These are phyloP conservation scores for Protoeuglena noctilucae DNA, from an alignment of 139 green algal genomes.

Conservation along the genomic window DNA sequence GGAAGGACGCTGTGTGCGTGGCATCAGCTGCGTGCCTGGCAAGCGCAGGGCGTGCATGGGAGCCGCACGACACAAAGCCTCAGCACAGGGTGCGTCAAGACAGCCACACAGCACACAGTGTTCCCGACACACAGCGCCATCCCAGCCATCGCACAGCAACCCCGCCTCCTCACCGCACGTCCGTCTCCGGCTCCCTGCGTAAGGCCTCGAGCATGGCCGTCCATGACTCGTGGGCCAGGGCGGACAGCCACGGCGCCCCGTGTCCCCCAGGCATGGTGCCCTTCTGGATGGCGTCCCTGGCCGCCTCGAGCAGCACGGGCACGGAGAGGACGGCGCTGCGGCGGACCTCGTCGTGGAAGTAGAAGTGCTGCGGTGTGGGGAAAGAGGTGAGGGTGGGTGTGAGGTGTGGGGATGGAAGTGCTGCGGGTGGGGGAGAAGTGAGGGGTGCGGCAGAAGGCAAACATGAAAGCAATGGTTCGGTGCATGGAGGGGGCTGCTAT, in stretches of 20 bases:
- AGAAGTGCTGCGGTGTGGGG: slow-evolving; percentile 68
- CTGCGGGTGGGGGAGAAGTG: not conserved
- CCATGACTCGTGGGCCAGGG: not conserved
- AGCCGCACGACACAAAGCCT: no score
- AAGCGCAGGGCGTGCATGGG: no score
- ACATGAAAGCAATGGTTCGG: not conserved
- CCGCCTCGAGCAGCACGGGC: slow-evolving; percentile 66
- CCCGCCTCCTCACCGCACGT: slow-evolving; percentile 46
- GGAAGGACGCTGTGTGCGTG: no score
- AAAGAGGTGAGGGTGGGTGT: no score
- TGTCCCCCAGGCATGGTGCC: slow-evolving; percentile 13
- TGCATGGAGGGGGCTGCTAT: no score
- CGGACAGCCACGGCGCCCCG: not conserved
- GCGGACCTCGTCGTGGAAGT: slow-evolving; percentile 90
- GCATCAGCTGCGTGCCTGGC: no score
- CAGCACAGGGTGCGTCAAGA: no score
- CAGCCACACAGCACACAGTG: no score
- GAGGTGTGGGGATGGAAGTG: not conserved
- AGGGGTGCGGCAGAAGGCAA: not conserved
- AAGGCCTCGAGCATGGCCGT: not conserved
- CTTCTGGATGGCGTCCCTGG: slow-evolving; percentile 48
- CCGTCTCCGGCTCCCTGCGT: slow-evolving; percentile 46
- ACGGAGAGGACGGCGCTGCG: slow-evolving; percentile 41
- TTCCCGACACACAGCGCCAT: no score
- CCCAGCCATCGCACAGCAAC: no score